phyloP scores from a whole-genome alignment of 345 rosid species.

The Schrenkiella parvula region DNA sequence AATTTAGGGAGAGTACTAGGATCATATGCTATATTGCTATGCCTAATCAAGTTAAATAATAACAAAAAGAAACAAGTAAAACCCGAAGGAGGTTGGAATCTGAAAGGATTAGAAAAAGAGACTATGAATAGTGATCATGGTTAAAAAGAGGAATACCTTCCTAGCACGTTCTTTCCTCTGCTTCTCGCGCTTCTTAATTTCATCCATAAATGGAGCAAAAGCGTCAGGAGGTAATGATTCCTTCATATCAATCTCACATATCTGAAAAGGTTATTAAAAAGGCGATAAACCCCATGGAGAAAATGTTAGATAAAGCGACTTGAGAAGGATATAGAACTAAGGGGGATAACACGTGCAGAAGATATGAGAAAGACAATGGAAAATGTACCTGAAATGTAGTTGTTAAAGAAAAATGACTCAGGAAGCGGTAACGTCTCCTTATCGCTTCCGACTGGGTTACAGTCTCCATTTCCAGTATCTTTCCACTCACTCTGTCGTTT shows the following conservation, averaged over 20 bases:
- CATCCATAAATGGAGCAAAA: conserved; percentile 75
- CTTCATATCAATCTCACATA: conserved; percentile 87
- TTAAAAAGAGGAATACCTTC: conserved; percentile 47
- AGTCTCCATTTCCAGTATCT: conserved; percentile 76
- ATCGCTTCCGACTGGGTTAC: conserved; percentile 80
- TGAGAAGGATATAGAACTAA: background rate
- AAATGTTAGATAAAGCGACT: background rate
- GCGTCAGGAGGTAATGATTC: conserved; percentile 60
- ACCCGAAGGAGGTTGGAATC: background rate
- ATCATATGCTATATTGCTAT: background rate
- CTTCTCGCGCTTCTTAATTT: conserved; percentile 79
- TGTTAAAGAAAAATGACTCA: conserved; percentile 90
- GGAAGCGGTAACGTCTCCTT: conserved; percentile 79
- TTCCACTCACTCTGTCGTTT: conserved; percentile 68
- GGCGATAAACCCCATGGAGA: background rate
- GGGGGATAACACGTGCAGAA: background rate
- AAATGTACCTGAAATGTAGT: conserved; percentile 71
- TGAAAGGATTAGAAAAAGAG: background rate
- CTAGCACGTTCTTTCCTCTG: conserved; percentile 71
- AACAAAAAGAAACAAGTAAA: background rate
- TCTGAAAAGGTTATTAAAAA: conserved; percentile 41
- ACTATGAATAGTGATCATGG: background rate
- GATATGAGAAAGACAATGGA: background rate
- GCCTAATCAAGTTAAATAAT: background rate
- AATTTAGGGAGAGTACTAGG: background rate